Percentiles rank a stretch among this genome's conserved stretches.
These are phyloP conservation scores for Coriolopsis trogii DNA, from an alignment of 1,284 basidiomycete species.

Conservation along the genomic window DNA sequence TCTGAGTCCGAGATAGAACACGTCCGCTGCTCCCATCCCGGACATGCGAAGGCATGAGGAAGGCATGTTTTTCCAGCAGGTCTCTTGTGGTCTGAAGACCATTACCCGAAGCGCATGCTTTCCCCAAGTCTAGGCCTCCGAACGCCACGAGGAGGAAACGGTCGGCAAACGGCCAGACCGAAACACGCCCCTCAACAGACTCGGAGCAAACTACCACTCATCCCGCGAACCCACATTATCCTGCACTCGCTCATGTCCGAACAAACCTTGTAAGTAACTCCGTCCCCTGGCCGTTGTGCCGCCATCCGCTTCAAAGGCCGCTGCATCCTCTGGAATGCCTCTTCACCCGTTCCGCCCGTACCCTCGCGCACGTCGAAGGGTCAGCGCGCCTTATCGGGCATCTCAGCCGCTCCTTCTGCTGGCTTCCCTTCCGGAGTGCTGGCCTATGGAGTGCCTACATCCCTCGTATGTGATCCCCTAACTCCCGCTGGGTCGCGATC, in stretches of 20 bases:
- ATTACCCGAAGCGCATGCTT: constrained; percentile 14
- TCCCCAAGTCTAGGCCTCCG: constrained; percentile 10
- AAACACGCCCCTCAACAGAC: constrained; percentile 11
- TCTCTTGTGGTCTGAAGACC: constrained; percentile 4
- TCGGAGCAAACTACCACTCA: not conserved
- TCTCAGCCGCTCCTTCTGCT: constrained; percentile 5
- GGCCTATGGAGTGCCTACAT: constrained; percentile 8
- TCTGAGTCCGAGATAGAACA: constrained; percentile 8
- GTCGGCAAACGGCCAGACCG: constrained; percentile 14
- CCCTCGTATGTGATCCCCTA: constrained; percentile 17
- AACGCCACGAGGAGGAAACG: constrained; percentile 17
- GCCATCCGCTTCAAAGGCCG: constrained; percentile 19
- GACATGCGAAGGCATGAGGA: constrained; percentile 21
- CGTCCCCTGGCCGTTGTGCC: constrained; percentile 1
- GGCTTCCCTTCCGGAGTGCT: constrained; percentile 2
- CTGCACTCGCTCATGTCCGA: constrained; percentile 18
- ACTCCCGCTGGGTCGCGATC: constrained; percentile 18
- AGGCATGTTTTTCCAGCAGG: constrained; percentile 11
- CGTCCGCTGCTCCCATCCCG: not conserved
- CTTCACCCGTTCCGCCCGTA: not conserved
- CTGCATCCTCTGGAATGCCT: constrained; percentile 1
- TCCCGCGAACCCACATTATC: constrained; percentile 19
- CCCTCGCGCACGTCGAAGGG: constrained; percentile 4
- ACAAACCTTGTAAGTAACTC: not conserved
- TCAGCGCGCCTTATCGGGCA: constrained; percentile 16